A percentile compares a stretch with the other conserved stretches of the same genome.
phyloP scores from a whole-genome alignment of 345 rosid species.

The Populus pruinosa region DNA sequence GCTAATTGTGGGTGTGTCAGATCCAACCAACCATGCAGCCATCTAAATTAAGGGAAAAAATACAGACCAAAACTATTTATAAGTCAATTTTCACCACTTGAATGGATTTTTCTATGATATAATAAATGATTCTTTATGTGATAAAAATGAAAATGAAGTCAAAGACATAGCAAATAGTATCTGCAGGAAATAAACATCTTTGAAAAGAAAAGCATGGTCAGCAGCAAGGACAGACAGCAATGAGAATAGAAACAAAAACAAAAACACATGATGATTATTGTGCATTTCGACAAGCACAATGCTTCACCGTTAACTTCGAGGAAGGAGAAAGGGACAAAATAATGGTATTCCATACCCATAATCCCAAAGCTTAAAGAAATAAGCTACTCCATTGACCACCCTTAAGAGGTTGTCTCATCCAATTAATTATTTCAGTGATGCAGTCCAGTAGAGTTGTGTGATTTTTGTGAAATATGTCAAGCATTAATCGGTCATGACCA shows the following conservation, averaged over 20 bases:
- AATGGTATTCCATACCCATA: background rate
- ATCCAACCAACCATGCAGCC: conserved; percentile 17
- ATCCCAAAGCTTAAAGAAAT: conserved; percentile 9
- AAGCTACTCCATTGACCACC: conserved; percentile 25
- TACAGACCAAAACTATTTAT: background rate
- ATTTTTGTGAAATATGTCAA: background rate
- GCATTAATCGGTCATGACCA: conserved; percentile 3
- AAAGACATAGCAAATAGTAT: conserved; percentile 2
- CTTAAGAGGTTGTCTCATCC: conserved; percentile 8
- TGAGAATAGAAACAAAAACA: background rate
- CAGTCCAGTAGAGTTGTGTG: background rate
- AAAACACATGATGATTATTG: background rate
- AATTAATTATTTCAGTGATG: conserved; percentile 13
- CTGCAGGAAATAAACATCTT: background rate
- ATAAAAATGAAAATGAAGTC: background rate
- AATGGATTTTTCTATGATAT: background rate
- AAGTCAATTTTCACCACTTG: background rate
- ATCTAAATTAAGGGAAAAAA: background rate
- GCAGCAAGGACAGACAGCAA: conserved; percentile 21
- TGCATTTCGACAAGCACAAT: conserved; percentile 10
- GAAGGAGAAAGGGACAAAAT: background rate
- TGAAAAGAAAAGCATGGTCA: conserved; percentile 5
- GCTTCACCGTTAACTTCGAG: background rate
- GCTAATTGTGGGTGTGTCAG: conserved; percentile 26
- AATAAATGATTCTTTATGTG: background rate